Base-by-base conservation (phyloP, 257 asterid species). In the Thymus mandschuricus region DNA sequence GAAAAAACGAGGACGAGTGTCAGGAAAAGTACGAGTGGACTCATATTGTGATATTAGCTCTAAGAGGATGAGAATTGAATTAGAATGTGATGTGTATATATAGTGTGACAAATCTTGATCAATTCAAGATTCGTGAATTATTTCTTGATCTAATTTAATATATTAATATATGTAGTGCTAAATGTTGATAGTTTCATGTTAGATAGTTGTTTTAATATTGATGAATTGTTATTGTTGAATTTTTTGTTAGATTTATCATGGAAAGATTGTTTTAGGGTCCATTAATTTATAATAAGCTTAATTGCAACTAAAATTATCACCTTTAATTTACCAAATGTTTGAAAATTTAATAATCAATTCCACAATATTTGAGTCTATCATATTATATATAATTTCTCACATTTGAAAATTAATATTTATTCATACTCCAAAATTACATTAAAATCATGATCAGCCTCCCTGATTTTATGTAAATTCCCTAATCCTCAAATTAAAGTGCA, bases 41-140 rank as follows among this genome's bases (percentile, higher is more conserved):
- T 55, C 75, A 75, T 75, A 7, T 59, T 58, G 11, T 49, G 27
- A 7, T 4, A 38, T 10, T 10, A 12, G 3, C 11, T 6, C 6
- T 59, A 11, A 12, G 21, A 21, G 11, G 13, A 10, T 34, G 11
- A 59, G 6, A 12, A 59, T 0, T 2, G 7, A 3, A 3, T 10
- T 5, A 27, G 34, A 1, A 30, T 48, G 9, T 9, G 43, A 10
- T 6, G 60, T 33, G n/a, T 54, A 13, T 63, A 31, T 51, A 49
- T 49, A 21, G 21, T 15, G 27, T 28, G 1, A 41, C 34, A 6
- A 30, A 5, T 30, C 7, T 75, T 67, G 51, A 13, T 68, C 46
- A 51, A 30, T 54, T 49, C 68, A 74, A 74, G 69, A 65, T 46
- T 58, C 68, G 27, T 65, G 66, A 43, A 9, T 21, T 28, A 15